phyloP scores from a whole-genome alignment of 177 flowering plant genomes.

The Vitis hybrid region DNA sequence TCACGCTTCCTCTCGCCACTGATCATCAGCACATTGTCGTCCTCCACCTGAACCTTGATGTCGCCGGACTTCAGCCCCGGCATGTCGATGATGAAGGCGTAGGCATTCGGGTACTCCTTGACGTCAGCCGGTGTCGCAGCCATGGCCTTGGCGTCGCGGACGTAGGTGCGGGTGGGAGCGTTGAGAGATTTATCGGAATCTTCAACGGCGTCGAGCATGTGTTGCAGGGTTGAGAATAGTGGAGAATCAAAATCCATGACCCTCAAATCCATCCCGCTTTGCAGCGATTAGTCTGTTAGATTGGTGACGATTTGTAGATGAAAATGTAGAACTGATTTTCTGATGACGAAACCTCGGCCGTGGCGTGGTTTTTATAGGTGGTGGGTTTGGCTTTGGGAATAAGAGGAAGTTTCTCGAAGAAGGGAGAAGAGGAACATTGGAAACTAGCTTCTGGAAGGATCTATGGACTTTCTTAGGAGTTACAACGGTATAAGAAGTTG shows the following conservation, averaged over 20 bases:
- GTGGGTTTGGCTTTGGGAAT: not conserved
- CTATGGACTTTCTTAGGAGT: not conserved
- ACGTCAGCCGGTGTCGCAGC: conserved; percentile 35
- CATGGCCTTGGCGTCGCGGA: conserved; percentile 35
- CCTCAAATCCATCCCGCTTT: conserved; percentile 19
- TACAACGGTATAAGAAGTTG: not conserved
- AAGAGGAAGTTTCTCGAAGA: conserved; percentile 9
- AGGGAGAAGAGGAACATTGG: not conserved
- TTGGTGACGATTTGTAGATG: not conserved
- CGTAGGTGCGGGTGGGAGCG: conserved; percentile 24
- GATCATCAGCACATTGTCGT: conserved; percentile 27
- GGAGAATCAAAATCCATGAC: conserved; percentile 26
- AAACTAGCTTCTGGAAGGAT: conserved; percentile 7
- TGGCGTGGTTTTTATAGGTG: not conserved
- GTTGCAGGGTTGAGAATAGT: conserved; percentile 20
- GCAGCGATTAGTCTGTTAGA: no score
- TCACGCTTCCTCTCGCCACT: conserved; percentile 28
- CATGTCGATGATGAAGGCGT: conserved; percentile 30
- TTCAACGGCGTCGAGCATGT: conserved; percentile 15
- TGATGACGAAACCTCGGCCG: no score
- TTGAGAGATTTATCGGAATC: conserved; percentile 4
- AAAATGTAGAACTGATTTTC: no score
- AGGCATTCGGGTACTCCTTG: conserved; percentile 25
- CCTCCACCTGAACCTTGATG: conserved; percentile 37
- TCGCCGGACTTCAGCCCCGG: conserved; percentile 36